Base-by-base conservation (phyloP, 164 flowering plant genomes). In the Cinnamomum micranthum region DNA sequence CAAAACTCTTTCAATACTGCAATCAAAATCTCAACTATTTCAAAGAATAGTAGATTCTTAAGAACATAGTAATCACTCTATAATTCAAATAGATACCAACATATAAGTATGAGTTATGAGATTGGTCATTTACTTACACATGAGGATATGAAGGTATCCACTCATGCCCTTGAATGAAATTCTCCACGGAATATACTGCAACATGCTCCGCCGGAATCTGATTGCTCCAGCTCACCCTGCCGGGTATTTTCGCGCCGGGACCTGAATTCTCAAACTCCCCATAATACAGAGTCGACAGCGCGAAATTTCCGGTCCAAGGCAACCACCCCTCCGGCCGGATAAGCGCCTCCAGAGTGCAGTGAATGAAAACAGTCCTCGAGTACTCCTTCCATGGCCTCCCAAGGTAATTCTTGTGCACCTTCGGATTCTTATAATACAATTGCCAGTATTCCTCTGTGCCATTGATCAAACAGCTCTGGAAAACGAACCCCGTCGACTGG, bases 331-430 rank as follows among this genome's bases (percentile, higher is more conserved):
- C 75, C 1, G 91, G 84, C 0, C 73, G 20, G 17, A 95, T 72
- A 4, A 91, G 78, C 2, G 63, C 81, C 65, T 79, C 96, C 72
- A 95, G 10, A 7, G 33, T 60, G 41, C 92, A 89, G 0, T 80
- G 17, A 0, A 95, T 68, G 73, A 92, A 91, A 15, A 95, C 92
- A 2, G 95, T 88, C 75, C 98, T 87, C 0, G 97, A 88, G 65
- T 79, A 95, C 80, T 86, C 89, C 81, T 92, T 95, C 99, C 99
- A 95, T 13, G 99, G 99, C 79, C 98, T 80, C 11, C 99, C 99
- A 68, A 95, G 80, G 81, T 68, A 93, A 68, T 80, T 93, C 71
- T 74, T 85, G 81, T 95, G 95, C 65, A 78, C 90, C 41, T 75
- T 74, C 13, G 95, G 90, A 23, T 89, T 89, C 50, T 72, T 60